Conservation (phyloP, 2,329 filamentous ascomycete genomes). For the Scortechinia acanthostroma region DNA sequence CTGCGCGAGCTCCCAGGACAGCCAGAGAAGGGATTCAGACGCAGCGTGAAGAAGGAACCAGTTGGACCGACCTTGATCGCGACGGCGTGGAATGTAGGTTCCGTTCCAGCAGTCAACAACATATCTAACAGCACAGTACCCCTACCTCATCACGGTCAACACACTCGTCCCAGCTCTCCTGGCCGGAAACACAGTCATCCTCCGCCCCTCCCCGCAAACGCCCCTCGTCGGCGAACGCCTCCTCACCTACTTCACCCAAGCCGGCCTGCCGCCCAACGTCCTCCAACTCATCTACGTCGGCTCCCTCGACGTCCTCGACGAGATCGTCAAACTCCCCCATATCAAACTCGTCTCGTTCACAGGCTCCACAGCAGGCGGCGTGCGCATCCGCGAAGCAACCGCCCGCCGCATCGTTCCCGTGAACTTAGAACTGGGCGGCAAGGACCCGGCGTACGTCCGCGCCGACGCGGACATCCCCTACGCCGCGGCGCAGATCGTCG, state of each 20-base stretch:
- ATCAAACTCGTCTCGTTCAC: slow-evolving; percentile 86
- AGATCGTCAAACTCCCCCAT: slow-evolving; percentile 69
- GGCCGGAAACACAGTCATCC: slow-evolving; percentile 80
- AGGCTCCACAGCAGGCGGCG: slow-evolving; percentile 79
- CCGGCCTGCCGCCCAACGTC: slow-evolving; percentile 75
- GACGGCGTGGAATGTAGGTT: slow-evolving; percentile 89
- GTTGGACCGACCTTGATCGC: slow-evolving; percentile 82
- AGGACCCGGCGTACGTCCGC: slow-evolving; percentile 86
- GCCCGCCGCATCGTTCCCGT: slow-evolving; percentile 78
- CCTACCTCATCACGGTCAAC: slow-evolving; percentile 88
- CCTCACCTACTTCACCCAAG: slow-evolving; percentile 67
- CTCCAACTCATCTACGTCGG: slow-evolving; percentile 90
- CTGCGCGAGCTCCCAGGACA: slow-evolving; percentile 78
- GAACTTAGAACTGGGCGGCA: slow-evolving; percentile 85
- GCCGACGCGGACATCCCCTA: slow-evolving; percentile 80
- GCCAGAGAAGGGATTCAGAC: slow-evolving; percentile 77
- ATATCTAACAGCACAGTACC: slow-evolving; percentile 54
- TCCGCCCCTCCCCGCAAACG: slow-evolving; percentile 93
- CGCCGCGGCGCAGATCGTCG: slow-evolving; percentile 90
- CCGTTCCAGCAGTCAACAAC: slow-evolving; percentile 6
- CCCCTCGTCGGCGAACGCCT: slow-evolving; percentile 86
- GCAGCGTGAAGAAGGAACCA: slow-evolving; percentile 82
- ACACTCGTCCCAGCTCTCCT: slow-evolving; percentile 86
- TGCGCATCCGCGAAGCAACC: slow-evolving; percentile 79
- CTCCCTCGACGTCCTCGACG: slow-evolving; percentile 68